phyloP scores from a whole-genome alignment of 2,329 filamentous ascomycete genomes.

The Colletotrichum shisoi region DNA sequence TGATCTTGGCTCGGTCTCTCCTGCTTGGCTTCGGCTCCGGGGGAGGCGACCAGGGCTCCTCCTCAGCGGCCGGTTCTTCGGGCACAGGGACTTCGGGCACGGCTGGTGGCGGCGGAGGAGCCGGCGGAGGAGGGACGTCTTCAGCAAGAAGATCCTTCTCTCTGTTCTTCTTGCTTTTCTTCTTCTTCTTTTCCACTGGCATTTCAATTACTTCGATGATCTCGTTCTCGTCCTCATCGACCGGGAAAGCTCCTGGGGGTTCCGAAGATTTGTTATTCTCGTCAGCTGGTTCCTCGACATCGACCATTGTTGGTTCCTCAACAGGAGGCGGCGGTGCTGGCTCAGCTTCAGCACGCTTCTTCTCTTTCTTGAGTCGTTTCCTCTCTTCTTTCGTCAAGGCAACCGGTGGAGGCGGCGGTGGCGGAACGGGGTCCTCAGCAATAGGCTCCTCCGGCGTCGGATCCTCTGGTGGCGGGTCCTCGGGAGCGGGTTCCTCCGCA shows the following conservation, averaged over 20 bases:
- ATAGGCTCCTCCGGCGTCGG: constrained; percentile 44
- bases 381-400: constrained; percentile 47
- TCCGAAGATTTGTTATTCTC: constrained; percentile 48
- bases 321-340: constrained; percentile 40
- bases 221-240: constrained; percentile 59
- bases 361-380: constrained; percentile 55
- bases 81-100: constrained; percentile 56
- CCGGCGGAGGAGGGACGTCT: constrained; percentile 47
- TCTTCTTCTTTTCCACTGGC: constrained; percentile 55
- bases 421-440: constrained; percentile 49
- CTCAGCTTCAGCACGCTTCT: constrained; percentile 47
- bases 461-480: constrained; percentile 23
- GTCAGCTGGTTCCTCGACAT: constrained; percentile 43
- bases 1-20: constrained; percentile 80
- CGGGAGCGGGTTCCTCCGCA: constrained; percentile 39
- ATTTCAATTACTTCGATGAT: constrained; percentile 62
- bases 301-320: constrained; percentile 38
- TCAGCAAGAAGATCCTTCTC: constrained; percentile 48
- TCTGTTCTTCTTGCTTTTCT: constrained; percentile 55
- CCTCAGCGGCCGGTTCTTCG: constrained; percentile 23
- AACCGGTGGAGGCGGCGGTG: constrained; percentile 49
- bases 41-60: constrained; percentile 54
- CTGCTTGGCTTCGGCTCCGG: constrained; percentile 68
- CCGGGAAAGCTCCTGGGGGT: constrained; percentile 67
- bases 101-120: constrained; percentile 56